Evolutionary conservation across 129 eudicot genomes (phyloP).

Genomic region (Mikania micrantha): DNA sequence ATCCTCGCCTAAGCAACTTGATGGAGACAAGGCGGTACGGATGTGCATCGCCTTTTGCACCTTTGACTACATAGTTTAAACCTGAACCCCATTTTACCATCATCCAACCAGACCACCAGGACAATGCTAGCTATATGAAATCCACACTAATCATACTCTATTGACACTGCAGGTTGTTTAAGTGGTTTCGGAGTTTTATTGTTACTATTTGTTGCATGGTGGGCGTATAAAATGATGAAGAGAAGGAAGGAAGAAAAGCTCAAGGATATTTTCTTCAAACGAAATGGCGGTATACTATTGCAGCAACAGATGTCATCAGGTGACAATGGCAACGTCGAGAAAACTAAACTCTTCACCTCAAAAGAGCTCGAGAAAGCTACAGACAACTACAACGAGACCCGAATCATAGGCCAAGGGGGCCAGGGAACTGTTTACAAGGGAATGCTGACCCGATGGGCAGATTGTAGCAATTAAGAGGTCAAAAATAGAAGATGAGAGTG

Average conservation of each 20-base stretch:
- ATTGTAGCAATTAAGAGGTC: background rate
- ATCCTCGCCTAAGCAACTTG: no score
- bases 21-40: no score
- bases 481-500: background rate
- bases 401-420: background rate
- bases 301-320: constrained; percentile 6
- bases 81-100: background rate
- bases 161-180: background rate
- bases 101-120: background rate
- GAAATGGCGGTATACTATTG: background rate
- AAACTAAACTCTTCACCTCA: constrained; percentile 1
- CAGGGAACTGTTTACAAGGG: constrained; percentile 2
- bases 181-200: background rate
- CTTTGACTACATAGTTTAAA: background rate
- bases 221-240: background rate
- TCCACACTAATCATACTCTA: no score
- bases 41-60: no score
- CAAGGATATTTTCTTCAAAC: background rate
- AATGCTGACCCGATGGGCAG: background rate
- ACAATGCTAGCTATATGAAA: no score
- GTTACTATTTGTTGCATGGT: background rate
- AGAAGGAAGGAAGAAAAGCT: background rate
- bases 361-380: background rate
- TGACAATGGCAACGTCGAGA: background rate
- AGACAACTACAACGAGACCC: background rate